Evolutionary conservation across 2,329 filamentous ascomycete genomes (phyloP), one percentile per base, ranked within the genome.

Genomic region (Fragosphaeria purpurea): DNA sequence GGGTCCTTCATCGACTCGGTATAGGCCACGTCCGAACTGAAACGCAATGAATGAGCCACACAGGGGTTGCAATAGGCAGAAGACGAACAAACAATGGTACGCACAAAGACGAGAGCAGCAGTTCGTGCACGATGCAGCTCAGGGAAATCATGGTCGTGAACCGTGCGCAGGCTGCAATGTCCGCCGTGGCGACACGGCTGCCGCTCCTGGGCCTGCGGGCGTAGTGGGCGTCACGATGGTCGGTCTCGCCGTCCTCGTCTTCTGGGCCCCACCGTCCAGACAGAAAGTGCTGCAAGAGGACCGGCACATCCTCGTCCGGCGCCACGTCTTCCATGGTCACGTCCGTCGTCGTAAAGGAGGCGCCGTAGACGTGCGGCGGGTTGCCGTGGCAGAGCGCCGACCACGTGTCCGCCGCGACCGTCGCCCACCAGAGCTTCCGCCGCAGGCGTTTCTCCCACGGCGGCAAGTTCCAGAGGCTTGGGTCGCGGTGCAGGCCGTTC

Each of bases 361-460:
- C 62, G 3, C 55, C 54, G 45, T 63, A 63, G 32, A 74, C 68
- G 53, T 73, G 70, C 2, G 70, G 69, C 4, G 71, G 70, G 45
- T 72, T 72, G 1, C 72, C 72, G 51, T 74, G 70, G 39, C 67
- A 69, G 33, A 73, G 62, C 1, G 70, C 64, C 1, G 70, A 67
- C 72, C 72, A 74, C 33, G 65, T 65, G 50, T 74, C 72, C 1
- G 65, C 62, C 4, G 65, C 55, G 43, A 67, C 71, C 0, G 65
- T 64, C 0, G 67, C 68, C 71, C 71, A 74, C 70, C 70, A 74
- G 4, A 74, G 56, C 56, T 70, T 72, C 53, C 61, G 68, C 6
- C 70, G 63, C 30, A 73, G 41, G 32, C 59, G 64, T 60, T 70
- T 70, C 56, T 74, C 71, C 61, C 69, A 70, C 0, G 56, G 47